These are phyloP conservation scores for Ogataea sp. DNA, from an alignment of 805 yeast species.

Conservation along the genomic window DNA sequence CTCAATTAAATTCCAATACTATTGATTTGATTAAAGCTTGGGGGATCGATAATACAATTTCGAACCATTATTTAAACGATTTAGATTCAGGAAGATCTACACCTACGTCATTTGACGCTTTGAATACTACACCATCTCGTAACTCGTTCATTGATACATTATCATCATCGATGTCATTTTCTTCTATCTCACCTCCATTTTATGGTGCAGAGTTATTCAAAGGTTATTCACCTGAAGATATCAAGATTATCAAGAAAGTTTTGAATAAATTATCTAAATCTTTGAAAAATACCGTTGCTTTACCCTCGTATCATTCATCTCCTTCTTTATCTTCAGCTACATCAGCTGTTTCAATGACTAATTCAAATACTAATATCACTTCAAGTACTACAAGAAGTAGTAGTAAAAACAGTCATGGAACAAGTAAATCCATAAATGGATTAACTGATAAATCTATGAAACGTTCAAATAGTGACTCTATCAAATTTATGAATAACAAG, in stretches of 20 bases:
- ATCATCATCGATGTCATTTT: no score
- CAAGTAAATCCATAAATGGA: no score
- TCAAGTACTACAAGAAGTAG: no score
- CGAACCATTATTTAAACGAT: no score
- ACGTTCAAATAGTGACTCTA: neutral
- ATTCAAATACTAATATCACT: no score
- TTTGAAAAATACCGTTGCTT: neutral
- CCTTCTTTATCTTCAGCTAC: no score
- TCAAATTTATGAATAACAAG: slow-evolving; percentile 17
- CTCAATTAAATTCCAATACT: slow-evolving; percentile 11
- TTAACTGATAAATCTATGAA: neutral
- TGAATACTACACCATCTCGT: no score
- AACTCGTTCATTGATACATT: no score
- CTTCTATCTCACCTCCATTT: no score
- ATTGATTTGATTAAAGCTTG: slow-evolving; percentile 21
- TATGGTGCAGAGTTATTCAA: slow-evolving; percentile 17
- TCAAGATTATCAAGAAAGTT: slow-evolving; percentile 11
- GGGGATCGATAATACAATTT: slow-evolving; percentile 21
- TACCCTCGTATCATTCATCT: no score
- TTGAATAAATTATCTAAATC: slow-evolving; percentile 11
- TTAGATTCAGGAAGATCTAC: neutral
- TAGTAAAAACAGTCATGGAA: no score
- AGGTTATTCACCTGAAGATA: slow-evolving; percentile 13
- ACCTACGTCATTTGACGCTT: neutral
- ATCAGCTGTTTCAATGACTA: no score